A percentile compares a stretch with the other conserved stretches of the same genome.
Conservation (phyloP, 495 filamentous ascomycete species). For the Penicillium parvum region DNA sequence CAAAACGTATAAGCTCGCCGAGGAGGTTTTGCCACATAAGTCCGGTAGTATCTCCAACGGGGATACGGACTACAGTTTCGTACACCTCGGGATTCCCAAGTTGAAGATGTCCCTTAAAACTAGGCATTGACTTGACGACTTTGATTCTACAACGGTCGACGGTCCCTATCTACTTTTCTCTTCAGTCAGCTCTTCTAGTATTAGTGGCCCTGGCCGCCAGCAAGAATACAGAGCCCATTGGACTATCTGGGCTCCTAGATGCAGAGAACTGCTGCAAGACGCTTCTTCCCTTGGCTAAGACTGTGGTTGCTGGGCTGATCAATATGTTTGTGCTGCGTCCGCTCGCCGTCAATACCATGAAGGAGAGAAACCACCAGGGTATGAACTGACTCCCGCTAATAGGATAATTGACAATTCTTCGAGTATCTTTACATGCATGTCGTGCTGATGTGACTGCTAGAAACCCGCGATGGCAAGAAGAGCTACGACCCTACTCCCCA, state of each 20-base stretch:
- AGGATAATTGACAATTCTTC: too few species aligned
- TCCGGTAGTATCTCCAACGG: constrained; percentile 87
- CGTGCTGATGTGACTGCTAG: constrained; percentile 33
- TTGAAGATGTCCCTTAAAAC: constrained; percentile 74
- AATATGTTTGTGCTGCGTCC: constrained; percentile 71
- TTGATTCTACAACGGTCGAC: constrained; percentile 76
- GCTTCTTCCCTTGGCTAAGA: constrained; percentile 59
- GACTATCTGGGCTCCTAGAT: constrained; percentile 53
- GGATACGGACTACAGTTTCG: constrained; percentile 73
- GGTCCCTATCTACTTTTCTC: constrained; percentile 80
- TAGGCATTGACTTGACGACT: constrained; percentile 60
- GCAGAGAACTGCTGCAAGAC: constrained; percentile 54
- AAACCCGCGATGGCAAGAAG: constrained; percentile 78
- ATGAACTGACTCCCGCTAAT: too few species aligned
- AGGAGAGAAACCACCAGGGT: constrained; percentile 72
- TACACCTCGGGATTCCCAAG: constrained; percentile 74
- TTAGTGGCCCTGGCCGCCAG: constrained; percentile 79
- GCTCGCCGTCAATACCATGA: constrained; percentile 65
- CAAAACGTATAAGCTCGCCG: constrained; percentile 75
- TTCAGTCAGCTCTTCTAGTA: constrained; percentile 71
- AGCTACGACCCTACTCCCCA: constrained; percentile 72
- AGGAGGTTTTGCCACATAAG: constrained; percentile 67
- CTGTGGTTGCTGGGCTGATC: constrained; percentile 56
- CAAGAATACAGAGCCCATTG: constrained; percentile 32
- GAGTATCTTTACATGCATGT: too few species aligned